A percentile compares a stretch with the other conserved stretches of the same genome.
phyloP scores from a whole-genome alignment of 2,329 filamentous ascomycete genomes.

The Sclerotiophoma versabilis region DNA sequence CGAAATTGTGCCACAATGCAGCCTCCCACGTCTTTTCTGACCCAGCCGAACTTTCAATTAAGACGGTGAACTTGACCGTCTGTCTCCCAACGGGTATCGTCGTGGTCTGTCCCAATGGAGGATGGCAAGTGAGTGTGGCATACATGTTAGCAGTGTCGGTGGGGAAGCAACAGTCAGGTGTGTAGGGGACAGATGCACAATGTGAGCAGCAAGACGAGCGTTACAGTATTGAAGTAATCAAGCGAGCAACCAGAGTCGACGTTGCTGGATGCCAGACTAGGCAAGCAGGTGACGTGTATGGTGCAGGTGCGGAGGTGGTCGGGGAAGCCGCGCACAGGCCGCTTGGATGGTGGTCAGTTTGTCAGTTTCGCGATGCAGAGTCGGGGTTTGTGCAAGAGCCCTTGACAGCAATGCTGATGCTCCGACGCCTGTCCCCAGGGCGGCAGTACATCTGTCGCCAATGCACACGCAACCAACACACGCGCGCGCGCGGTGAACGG shows the following conservation, averaged over 20 bases:
- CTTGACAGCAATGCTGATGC: conserved; percentile 41
- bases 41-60: conserved; percentile 70
- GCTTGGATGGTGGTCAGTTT: conserved; percentile 6
- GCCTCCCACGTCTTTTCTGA: conserved; percentile 72
- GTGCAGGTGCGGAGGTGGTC: conserved; percentile 29
- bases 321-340: conserved; percentile 25
- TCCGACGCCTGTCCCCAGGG: conserved; percentile 37
- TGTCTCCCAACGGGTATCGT: conserved; percentile 57
- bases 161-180: neutral
- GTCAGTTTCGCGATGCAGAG: conserved; percentile 10
- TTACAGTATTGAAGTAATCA: conserved; percentile 3
- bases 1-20: conserved; percentile 75
- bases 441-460: conserved; percentile 37
- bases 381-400: conserved; percentile 17
- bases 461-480: conserved; percentile 36
- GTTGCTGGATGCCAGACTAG: conserved; percentile 18
- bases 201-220: neutral
- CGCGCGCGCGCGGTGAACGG: conserved; percentile 22
- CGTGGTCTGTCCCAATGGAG: conserved; percentile 78
- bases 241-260: neutral
- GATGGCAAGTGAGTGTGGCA: conserved; percentile 67
- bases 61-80: conserved; percentile 65
- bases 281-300: conserved; percentile 29
- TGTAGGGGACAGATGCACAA: neutral
- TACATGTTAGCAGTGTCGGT: conserved; percentile 50